Evolutionary conservation across 306 rosid species (phyloP), one percentile per base, ranked within the genome.

Genomic region (Cyclanthera cordifolia): DNA sequence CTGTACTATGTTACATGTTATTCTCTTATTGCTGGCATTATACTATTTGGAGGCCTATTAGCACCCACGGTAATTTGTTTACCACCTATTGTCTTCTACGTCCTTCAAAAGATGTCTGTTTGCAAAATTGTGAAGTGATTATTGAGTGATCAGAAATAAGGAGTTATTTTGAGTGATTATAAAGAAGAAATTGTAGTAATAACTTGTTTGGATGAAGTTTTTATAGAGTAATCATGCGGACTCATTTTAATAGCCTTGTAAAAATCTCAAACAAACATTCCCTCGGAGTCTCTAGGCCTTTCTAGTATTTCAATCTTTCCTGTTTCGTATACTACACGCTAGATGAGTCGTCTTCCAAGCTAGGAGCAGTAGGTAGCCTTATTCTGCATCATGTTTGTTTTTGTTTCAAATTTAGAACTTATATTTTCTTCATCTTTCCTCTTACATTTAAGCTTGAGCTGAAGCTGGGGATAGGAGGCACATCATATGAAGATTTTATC

Each of bases 381-480:
- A 12, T 2, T 39, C 21, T 11, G 12, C 49, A 63, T 41, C 48
- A 2, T 41, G 51, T 63, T 19, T 1, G 20, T 67, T 47, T n/a
- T 67, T 3, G 41, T 34, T 47, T 47, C 63, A n/a, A 32, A 6
- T 51, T 30, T 16, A 7, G 17, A 6, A 34, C 56, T 52, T 34
- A 69, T 28, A 10, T 32, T 69, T 27, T 17, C 28, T 52, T 58
- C 55, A 43, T 72, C 60, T 72, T 37, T 65, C 27, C 16, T 41
- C 55, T 53, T 23, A 23, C 76, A 68, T 79, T 51, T 68, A 85
- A 92, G 98, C 80, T 92, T 86, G 98, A 92, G 87, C 91, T 92
- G 68, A 92, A 83, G 82, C 85, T 92, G 77, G 98, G 98, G 74
- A 39, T 92, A 23, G 98, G 97, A 59, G 97, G 97, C 77, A 91